Evolutionary conservation across 768 basidiomycete genomes (phyloP).

Genomic region (Tephrocybe sp.): DNA sequence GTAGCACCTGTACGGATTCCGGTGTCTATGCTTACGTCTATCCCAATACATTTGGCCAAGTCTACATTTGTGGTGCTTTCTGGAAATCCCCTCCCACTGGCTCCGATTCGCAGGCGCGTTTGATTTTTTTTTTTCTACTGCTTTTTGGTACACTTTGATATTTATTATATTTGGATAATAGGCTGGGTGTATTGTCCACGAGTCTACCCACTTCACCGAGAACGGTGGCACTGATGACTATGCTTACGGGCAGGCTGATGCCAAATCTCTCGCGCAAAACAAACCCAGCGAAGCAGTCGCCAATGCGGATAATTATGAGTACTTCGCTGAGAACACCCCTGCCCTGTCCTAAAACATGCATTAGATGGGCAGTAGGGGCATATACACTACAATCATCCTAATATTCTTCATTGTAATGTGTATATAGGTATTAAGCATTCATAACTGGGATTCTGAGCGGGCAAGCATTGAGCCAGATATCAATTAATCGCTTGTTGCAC

Average conservation of each 20-base stretch:
- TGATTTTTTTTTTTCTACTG: no score
- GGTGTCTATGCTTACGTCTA: constrained; percentile 38
- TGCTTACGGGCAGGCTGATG: constrained; percentile 40
- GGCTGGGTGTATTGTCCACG: constrained; percentile 38
- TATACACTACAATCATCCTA: no score
- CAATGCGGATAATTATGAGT: no score
- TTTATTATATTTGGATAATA: not conserved
- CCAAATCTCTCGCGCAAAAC: constrained; percentile 42
- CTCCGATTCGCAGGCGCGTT: constrained; percentile 43
- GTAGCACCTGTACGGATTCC: constrained; percentile 34
- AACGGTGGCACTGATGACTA: constrained; percentile 47
- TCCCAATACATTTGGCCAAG: constrained; percentile 33
- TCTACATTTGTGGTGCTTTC: constrained; percentile 51
- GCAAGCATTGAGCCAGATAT: no score
- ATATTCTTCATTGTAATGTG: no score
- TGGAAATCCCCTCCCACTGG: constrained; percentile 45
- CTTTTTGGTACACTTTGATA: not conserved
- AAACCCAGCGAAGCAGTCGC: no score
- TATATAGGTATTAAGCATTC: no score
- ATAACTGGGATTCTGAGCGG: no score
- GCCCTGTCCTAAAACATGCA: no score
- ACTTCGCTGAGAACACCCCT: no score
- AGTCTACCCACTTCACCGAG: constrained; percentile 44
- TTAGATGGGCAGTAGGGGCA: no score
- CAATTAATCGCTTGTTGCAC: no score